Evolutionary conservation across 1,139 yeast genomes (phyloP).

Genomic region (Blastobotrys indianensis): DNA sequence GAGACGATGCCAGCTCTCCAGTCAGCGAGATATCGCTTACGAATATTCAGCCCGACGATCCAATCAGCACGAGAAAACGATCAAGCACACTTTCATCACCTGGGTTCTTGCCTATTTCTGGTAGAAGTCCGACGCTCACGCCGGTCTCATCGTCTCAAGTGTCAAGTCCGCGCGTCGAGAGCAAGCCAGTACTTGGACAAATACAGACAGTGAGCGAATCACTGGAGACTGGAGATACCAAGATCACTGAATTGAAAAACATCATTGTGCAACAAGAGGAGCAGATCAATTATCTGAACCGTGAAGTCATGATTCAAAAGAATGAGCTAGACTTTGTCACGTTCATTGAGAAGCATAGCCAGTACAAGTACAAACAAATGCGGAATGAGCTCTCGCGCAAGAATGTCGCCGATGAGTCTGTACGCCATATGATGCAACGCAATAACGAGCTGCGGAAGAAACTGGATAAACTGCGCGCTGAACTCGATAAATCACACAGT

Average conservation of each 20-base stretch:
- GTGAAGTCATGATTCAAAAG: conserved; percentile 52
- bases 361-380: conserved; percentile 40
- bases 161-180: conserved; percentile 9
- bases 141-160: conserved; percentile 11
- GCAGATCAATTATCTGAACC: conserved; percentile 21
- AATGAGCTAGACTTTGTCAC: conserved; percentile 61
- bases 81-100: conserved; percentile 15
- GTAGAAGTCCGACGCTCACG: conserved; percentile 8
- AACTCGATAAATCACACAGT: conserved; percentile 26
- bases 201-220: not conserved
- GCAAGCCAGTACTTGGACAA: not conserved
- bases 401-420: conserved; percentile 28
- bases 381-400: conserved; percentile 36
- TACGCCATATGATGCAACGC: conserved; percentile 29
- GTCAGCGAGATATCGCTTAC: conserved; percentile 2
- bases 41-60: not conserved
- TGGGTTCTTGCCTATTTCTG: conserved; percentile 7
- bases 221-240: not conserved
- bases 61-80: conserved; percentile 3
- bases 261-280: conserved; percentile 3
- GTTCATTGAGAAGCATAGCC: conserved; percentile 49
- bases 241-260: not conserved
- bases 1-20: conserved; percentile 1
- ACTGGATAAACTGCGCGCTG: conserved; percentile 29
- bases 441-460: conserved; percentile 27